Percentiles rank a stretch among this genome's conserved stretches.
These are phyloP conservation scores for Elsinoe ampelina DNA, from an alignment of 2,329 filamentous ascomycete species.

Conservation along the genomic window DNA sequence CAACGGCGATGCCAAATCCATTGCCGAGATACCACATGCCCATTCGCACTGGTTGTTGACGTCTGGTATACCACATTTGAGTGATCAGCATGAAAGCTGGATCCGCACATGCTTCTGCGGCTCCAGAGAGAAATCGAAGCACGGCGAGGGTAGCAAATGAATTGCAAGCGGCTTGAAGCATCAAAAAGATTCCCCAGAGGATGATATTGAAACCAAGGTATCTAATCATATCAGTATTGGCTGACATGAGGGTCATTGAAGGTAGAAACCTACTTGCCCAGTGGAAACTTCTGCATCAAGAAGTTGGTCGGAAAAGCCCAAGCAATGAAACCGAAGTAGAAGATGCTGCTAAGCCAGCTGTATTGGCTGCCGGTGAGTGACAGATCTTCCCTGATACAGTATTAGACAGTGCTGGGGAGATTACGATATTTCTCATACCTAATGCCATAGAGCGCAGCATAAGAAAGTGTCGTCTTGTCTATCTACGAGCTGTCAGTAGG, in stretches of 20 bases:
- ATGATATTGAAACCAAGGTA: conserved; percentile 47
- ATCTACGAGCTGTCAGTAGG: conserved; percentile 13
- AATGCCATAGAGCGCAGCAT: conserved; percentile 58
- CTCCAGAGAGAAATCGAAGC: conserved; percentile 46
- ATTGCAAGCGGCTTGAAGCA: conserved; percentile 19
- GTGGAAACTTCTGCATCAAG: conserved; percentile 40
- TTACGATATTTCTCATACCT: conserved; percentile 19
- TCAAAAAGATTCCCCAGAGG: conserved; percentile 39
- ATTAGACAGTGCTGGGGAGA: not conserved
- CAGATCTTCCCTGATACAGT: conserved; percentile 38
- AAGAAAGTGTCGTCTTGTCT: conserved; percentile 48
- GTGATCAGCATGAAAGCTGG: conserved; percentile 55
- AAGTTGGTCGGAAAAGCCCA: conserved; percentile 48
- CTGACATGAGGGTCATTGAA: too few relatives aligned
- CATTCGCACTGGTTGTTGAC: conserved; percentile 51
- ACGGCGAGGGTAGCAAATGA: conserved; percentile 44
- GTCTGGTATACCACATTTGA: conserved; percentile 53
- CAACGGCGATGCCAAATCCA: conserved; percentile 47
- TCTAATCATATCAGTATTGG: too few relatives aligned
- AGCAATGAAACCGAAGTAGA: conserved; percentile 46
- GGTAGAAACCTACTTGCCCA: conserved; percentile 25
- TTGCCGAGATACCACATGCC: conserved; percentile 50
- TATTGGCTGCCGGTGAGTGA: conserved; percentile 50
- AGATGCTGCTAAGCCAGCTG: conserved; percentile 45
- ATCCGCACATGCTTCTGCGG: conserved; percentile 46